Conservation (phyloP, 495 filamentous ascomycete genomes). For the Penicillium paxilli region DNA sequence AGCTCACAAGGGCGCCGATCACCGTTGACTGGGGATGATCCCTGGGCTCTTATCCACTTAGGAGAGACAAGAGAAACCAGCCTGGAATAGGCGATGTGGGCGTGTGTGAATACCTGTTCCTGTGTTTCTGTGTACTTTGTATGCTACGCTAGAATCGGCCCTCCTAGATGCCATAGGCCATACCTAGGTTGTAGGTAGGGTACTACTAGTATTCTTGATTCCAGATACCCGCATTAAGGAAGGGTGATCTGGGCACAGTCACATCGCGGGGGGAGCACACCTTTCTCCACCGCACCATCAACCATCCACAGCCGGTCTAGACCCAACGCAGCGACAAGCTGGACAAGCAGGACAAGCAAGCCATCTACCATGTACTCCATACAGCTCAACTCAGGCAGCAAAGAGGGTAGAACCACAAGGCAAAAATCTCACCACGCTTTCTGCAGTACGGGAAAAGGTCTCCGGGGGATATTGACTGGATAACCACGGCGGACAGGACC, state of each 20-base stretch:
- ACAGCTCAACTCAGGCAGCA: too few relatives aligned
- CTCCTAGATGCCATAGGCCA: too few relatives aligned
- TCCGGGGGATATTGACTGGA: background rate
- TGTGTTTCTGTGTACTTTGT: background rate
- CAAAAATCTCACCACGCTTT: background rate
- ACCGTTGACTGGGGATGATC: too few relatives aligned
- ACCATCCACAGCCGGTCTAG: background rate
- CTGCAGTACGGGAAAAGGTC: background rate
- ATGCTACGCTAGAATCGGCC: background rate
- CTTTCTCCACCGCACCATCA: background rate
- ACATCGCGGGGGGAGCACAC: background rate
- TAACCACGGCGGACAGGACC: background rate
- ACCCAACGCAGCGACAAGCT: background rate
- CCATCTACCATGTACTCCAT: too few relatives aligned
- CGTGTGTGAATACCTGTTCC: background rate
- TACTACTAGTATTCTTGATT: too few relatives aligned
- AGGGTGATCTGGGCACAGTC: background rate
- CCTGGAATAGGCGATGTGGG: too few relatives aligned
- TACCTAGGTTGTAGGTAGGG: too few relatives aligned
- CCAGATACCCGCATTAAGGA: background rate
- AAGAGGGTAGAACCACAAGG: too few relatives aligned
- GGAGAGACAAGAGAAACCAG: too few relatives aligned
- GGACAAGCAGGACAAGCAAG: background rate
- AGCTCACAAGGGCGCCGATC: conserved; percentile 7
- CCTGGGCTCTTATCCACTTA: too few relatives aligned